A percentile compares a stretch with the other conserved stretches of the same genome.
Evolutionary conservation across 768 basidiomycete genomes (phyloP).

Genomic region (Strobilomyces echinocephalus): DNA sequence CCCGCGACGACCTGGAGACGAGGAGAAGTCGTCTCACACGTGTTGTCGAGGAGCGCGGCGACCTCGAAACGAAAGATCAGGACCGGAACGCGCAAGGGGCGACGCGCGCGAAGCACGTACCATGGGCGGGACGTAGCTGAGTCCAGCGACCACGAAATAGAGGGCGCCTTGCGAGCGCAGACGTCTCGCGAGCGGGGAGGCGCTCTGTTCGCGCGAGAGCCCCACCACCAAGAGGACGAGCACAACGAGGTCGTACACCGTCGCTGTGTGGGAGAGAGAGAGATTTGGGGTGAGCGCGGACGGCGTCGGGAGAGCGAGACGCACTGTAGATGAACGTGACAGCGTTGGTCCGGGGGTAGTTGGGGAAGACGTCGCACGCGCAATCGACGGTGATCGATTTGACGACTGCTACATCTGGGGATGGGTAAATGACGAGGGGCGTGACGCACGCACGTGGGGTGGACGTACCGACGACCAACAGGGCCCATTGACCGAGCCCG

Average conservation of each 20-base stretch:
- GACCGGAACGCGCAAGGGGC: neutral
- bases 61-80: conserved; percentile 3
- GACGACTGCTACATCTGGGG: neutral
- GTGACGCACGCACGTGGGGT: neutral
- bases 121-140: conserved; percentile 13
- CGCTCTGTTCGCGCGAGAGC: conserved; percentile 6
- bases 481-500: conserved; percentile 17
- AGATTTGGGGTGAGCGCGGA: too few relatives aligned
- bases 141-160: conserved; percentile 11
- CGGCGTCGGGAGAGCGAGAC: neutral
- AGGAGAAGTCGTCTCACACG: conserved; percentile 2
- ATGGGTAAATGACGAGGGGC: neutral
- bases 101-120: neutral
- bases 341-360: neutral
- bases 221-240: conserved; percentile 15
- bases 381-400: neutral
- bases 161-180: conserved; percentile 16
- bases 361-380: neutral
- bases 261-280: too few relatives aligned
- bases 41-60: neutral
- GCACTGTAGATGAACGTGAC: conserved; percentile 14
- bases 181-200: conserved; percentile 14
- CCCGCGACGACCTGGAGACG: too few relatives aligned
- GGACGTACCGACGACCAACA: conserved; percentile 11
- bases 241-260: conserved; percentile 17